Evolutionary conservation across 768 basidiomycete genomes (phyloP).

Genomic region (Lactarius akahatsu): DNA sequence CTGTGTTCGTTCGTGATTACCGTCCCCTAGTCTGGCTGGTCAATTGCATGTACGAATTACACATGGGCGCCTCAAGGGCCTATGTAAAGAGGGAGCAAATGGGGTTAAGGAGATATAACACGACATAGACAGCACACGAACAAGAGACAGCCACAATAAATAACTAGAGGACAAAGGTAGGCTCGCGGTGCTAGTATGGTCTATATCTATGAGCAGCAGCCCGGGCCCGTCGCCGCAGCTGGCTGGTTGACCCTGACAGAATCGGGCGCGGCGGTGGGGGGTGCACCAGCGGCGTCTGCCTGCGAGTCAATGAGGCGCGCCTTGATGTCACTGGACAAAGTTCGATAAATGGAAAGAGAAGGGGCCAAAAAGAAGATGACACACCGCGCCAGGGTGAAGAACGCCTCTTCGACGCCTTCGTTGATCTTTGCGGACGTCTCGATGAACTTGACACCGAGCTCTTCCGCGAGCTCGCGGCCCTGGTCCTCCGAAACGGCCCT

Average conservation of each 20-base stretch:
- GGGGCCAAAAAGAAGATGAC: slow-evolving; percentile 32
- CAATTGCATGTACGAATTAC: slow-evolving; percentile 34
- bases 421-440: slow-evolving; percentile 98
- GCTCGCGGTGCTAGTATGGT: background rate
- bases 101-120: slow-evolving; percentile 11
- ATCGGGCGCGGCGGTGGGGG: slow-evolving; percentile 43
- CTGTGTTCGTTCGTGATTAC: background rate
- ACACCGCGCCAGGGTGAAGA: slow-evolving; percentile 94
- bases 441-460: slow-evolving; percentile 95
- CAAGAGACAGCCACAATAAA: slow-evolving; percentile 15
- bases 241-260: slow-evolving; percentile 69
- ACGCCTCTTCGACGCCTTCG: slow-evolving; percentile 97
- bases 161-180: slow-evolving; percentile 7
- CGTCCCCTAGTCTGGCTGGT: slow-evolving; percentile 28
- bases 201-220: slow-evolving; percentile 44
- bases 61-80: slow-evolving; percentile 32
- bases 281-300: slow-evolving; percentile 53
- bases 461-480: slow-evolving; percentile 87
- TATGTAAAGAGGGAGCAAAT: slow-evolving; percentile 13
- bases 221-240: slow-evolving; percentile 39
- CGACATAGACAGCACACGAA: slow-evolving; percentile 13
- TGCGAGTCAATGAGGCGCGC: slow-evolving; percentile 94
- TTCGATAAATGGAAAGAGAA: background rate
- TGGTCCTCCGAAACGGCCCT: slow-evolving; percentile 88
- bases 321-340: slow-evolving; percentile 82